Evolutionary conservation across 2,329 filamentous ascomycete species (phyloP).

Genomic region (Mycogone perniciosa): DNA sequence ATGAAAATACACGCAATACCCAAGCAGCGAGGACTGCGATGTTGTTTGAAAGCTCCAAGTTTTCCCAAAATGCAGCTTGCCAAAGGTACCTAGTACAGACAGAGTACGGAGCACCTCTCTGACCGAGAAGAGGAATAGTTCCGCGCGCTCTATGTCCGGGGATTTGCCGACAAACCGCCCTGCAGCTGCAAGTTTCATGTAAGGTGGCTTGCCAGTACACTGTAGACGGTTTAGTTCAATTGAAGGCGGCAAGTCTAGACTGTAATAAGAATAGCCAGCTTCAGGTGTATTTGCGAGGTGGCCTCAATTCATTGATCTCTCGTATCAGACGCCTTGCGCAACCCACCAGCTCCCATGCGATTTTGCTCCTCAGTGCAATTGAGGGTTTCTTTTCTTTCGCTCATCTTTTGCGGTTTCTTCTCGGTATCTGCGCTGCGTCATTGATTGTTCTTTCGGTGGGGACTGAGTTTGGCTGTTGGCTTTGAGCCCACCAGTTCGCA

Average conservation of each 20-base stretch:
- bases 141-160: slow-evolving; percentile 4
- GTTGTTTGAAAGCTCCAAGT: no score
- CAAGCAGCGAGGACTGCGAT: no score
- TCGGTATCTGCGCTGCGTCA: background rate
- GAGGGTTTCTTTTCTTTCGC: background rate
- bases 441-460: background rate
- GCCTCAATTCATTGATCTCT: slow-evolving; percentile 20
- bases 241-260: background rate
- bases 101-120: background rate
- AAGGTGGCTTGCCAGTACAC: no score
- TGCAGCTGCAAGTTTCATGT: slow-evolving; percentile 5
- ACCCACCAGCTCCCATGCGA: slow-evolving; percentile 6
- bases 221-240: background rate
- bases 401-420: slow-evolving; percentile 1
- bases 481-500: background rate
- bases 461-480: background rate
- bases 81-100: no score
- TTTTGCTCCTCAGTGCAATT: slow-evolving; percentile 7
- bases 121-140: background rate
- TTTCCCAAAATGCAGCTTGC: background rate
- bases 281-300: slow-evolving; percentile 27
- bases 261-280: slow-evolving; percentile 3
- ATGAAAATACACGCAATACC: no score
- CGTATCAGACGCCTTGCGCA: slow-evolving; percentile 10
- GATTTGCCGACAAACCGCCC: slow-evolving; percentile 15